Evolutionary conservation across 2,329 filamentous ascomycete genomes (phyloP).

Genomic region (Delphinella strobiligena): DNA sequence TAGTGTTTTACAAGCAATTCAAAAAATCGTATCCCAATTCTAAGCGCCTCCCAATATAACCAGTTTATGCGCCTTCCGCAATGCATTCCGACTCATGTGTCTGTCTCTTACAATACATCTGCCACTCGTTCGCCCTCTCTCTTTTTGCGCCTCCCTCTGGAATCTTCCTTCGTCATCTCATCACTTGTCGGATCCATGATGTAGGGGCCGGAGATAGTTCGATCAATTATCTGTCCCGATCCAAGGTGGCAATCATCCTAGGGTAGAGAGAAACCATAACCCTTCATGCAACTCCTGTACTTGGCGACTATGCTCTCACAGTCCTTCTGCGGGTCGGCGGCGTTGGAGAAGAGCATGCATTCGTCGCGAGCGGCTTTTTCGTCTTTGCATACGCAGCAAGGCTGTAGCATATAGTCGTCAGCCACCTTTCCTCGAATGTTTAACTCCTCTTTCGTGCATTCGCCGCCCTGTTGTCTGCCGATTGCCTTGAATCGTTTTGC

Average conservation of each 20-base stretch:
- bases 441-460: too few relatives aligned
- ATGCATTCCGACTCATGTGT: too few relatives aligned
- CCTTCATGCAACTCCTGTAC: slow-evolving; percentile 86
- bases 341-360: slow-evolving; percentile 94
- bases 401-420: slow-evolving; percentile 38
- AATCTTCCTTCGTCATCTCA: too few relatives aligned
- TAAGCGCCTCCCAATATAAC: not conserved
- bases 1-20: slow-evolving; percentile 1
- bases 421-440: too few relatives aligned
- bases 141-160: too few relatives aligned
- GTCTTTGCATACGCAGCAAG: slow-evolving; percentile 94
- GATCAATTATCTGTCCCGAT: too few relatives aligned
- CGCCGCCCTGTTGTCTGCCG: too few relatives aligned
- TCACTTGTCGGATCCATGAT: too few relatives aligned
- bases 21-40: not conserved
- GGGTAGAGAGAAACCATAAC: slow-evolving; percentile 67
- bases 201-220: too few relatives aligned
- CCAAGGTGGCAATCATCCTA: too few relatives aligned
- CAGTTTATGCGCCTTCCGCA: slow-evolving; percentile 7
- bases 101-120: not conserved
- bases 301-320: slow-evolving; percentile 73
- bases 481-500: too few relatives aligned
- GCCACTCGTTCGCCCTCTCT: too few relatives aligned
- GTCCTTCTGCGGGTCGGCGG: slow-evolving; percentile 68
- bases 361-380: slow-evolving; percentile 90